Base-by-base conservation (phyloP, 768 basidiomycete species). In the Vararia minispora region DNA sequence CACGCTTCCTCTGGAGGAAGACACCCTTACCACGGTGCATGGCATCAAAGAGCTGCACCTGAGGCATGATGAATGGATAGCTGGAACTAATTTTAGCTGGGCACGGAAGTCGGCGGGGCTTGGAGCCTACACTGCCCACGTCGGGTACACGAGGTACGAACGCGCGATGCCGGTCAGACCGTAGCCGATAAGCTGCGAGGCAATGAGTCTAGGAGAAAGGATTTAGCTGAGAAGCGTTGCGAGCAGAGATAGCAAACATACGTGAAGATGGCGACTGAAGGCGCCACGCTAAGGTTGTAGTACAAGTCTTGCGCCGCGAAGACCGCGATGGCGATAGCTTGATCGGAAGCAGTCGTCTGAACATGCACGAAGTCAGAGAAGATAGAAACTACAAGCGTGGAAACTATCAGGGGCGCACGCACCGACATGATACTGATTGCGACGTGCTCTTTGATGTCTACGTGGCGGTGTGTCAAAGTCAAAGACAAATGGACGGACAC, bases 131-230 rank as follows among this genome's bases (percentile, higher is more conserved):
- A 63, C 66, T 21, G 61, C 59, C 40, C 62, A 67, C 14, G 68
- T 72, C 0, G 74, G 63, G 29, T 72, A 71, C 8, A 76, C 70
- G 25, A 72, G 60, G 48, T 74, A 65, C 9, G 67, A 58, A 7
- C 69, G 61, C 55, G 71, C 65, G 33, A 69, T 42, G 12, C 60
- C 60, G 29, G 57, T 58, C 31, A 57, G 53, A 6, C 58, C 58
- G 37, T 61, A 61, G 1, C 59, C 59, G 11, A 61, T 46, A 21
- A 58, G 44, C 30, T 61, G 59, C 3, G 57, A 57, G 6, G 54
- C 55, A 36, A 58, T 57, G 10, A 58, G 42, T 5, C 43, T 44
- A 33, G 10, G 24, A 12, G 38, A 25, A 25, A 21, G 28, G 41
- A 28, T 11, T 24, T 16, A 26, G 21, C 18, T 12, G 28, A 8